Conservation (phyloP, 352 stramenopile genomes). For the Globisporangium cederbergense region DNA sequence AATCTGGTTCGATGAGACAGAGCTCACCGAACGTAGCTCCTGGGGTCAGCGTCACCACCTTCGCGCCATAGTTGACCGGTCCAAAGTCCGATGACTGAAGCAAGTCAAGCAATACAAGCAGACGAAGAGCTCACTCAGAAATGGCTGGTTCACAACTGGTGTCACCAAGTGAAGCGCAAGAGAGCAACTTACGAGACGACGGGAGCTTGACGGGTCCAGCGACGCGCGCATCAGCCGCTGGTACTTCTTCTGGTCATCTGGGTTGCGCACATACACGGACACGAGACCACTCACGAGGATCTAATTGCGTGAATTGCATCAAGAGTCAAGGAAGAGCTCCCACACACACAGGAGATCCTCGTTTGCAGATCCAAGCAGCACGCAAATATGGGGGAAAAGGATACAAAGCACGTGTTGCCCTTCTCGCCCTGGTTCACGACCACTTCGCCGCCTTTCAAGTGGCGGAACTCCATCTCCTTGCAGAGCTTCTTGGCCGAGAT, state of each 20-base stretch:
- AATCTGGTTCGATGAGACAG: conserved; percentile 83
- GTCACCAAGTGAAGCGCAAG: neutral
- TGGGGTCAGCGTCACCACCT: conserved; percentile 71
- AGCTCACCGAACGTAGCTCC: conserved; percentile 82
- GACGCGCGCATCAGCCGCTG: conserved; percentile 41
- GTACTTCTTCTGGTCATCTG: conserved; percentile 70
- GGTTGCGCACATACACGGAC: conserved; percentile 61
- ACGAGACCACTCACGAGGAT: conserved; percentile 82
- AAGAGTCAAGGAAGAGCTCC: neutral
- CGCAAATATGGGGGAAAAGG: neutral
- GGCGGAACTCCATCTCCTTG: conserved; percentile 84
- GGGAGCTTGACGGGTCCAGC: conserved; percentile 38
- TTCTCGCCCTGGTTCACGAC: conserved; percentile 84
- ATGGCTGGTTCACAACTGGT: neutral
- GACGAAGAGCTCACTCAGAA: neutral
- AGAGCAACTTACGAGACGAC: conserved; percentile 28
- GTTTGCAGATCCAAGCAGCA: neutral
- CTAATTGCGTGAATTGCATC: conserved; percentile 20
- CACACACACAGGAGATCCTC: neutral
- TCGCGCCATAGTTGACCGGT: conserved; percentile 44
- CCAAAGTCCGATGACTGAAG: conserved; percentile 30
- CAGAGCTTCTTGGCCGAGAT: conserved; percentile 82
- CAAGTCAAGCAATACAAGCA: neutral
- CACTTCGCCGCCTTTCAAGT: conserved; percentile 60
- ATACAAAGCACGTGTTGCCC: conserved; percentile 83